These are phyloP conservation scores for Herpetomonas tarakana DNA, from an alignment of 208 protist genomes.

Conservation along the genomic window DNA sequence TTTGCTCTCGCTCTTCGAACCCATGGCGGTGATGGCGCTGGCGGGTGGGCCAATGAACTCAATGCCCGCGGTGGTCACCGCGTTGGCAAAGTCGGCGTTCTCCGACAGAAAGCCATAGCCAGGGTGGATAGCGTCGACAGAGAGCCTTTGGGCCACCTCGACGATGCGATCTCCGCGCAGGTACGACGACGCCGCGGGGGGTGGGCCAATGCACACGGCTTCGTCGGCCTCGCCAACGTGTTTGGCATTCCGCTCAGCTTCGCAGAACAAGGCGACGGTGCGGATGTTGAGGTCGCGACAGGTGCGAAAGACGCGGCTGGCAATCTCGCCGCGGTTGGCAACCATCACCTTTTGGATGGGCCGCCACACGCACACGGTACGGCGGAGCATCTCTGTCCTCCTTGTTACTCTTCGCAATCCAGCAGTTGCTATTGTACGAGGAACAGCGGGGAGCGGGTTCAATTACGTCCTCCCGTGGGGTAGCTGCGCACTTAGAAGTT, in stretches of 20 bases:
- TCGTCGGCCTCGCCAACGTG: slow-evolving; percentile 88
- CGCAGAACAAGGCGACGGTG: slow-evolving; percentile 93
- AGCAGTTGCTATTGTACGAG: too few species aligned
- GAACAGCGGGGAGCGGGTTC: too few species aligned
- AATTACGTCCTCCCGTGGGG: too few species aligned
- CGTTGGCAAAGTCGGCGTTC: slow-evolving; percentile 85
- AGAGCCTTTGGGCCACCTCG: slow-evolving; percentile 56
- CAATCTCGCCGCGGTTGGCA: slow-evolving; percentile 97
- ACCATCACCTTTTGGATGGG: slow-evolving; percentile 91
- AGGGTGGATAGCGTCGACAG: slow-evolving; percentile 92
- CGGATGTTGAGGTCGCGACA: slow-evolving; percentile 84
- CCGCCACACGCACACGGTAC: slow-evolving; percentile 3
- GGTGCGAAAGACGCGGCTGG: slow-evolving; percentile 91
- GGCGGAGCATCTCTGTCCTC: slow-evolving; percentile 17
- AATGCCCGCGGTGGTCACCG: slow-evolving; percentile 31
- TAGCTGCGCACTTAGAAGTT: too few species aligned
- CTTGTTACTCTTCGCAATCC: slow-evolving; percentile 9
- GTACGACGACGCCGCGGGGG: slow-evolving; percentile 73
- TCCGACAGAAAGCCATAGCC: slow-evolving; percentile 97
- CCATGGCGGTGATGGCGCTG: slow-evolving; percentile 90
- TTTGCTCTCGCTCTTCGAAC: slow-evolving; percentile 86
- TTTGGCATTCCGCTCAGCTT: slow-evolving; percentile 79
- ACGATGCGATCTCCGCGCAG: slow-evolving; percentile 87
- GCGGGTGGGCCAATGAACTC: slow-evolving; percentile 92
- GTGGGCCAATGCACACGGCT: slow-evolving; percentile 36